phyloP scores from a whole-genome alignment of 2,329 filamentous ascomycete genomes.

The Zelopaecilomyces penicillatus region DNA sequence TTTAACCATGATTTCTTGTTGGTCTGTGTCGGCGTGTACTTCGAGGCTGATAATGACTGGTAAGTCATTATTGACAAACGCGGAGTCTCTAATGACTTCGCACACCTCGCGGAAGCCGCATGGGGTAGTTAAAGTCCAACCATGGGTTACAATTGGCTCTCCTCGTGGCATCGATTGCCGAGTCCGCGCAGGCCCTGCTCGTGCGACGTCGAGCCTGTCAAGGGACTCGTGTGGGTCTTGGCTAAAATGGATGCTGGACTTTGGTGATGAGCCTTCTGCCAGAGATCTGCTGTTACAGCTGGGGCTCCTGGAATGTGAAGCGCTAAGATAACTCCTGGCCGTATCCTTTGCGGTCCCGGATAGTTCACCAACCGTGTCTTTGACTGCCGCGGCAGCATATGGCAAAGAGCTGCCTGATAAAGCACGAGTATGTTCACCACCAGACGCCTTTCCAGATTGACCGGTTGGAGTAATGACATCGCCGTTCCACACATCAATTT shows the following conservation, averaged over 20 bases:
- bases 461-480: constrained; percentile 29
- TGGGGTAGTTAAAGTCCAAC: constrained; percentile 74
- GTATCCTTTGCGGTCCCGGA: constrained; percentile 17
- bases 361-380: constrained; percentile 25
- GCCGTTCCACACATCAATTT: constrained; percentile 93
- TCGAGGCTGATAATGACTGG: constrained; percentile 90
- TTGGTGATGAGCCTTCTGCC: constrained; percentile 22
- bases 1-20: constrained; percentile 86
- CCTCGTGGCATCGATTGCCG: constrained; percentile 28
- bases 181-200: constrained; percentile 15
- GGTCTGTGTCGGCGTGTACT: constrained; percentile 72
- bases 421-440: constrained; percentile 36
- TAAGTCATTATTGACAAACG: constrained; percentile 66
- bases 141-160: constrained; percentile 78
- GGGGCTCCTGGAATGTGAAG: constrained; percentile 30
- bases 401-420: constrained; percentile 40
- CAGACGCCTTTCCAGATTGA: constrained; percentile 27
- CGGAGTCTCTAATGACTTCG: constrained; percentile 66
- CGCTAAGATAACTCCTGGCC: constrained; percentile 19
- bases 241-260: constrained; percentile 20
- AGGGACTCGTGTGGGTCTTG: constrained; percentile 24
- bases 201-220: constrained; percentile 25
- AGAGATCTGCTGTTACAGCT: constrained; percentile 28
- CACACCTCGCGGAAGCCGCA: constrained; percentile 84
- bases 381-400: constrained; percentile 34